Evolutionary conservation across 2,329 filamentous ascomycete species (phyloP), one percentile per base, ranked within the genome.

Genomic region (Camillea tinctor): DNA sequence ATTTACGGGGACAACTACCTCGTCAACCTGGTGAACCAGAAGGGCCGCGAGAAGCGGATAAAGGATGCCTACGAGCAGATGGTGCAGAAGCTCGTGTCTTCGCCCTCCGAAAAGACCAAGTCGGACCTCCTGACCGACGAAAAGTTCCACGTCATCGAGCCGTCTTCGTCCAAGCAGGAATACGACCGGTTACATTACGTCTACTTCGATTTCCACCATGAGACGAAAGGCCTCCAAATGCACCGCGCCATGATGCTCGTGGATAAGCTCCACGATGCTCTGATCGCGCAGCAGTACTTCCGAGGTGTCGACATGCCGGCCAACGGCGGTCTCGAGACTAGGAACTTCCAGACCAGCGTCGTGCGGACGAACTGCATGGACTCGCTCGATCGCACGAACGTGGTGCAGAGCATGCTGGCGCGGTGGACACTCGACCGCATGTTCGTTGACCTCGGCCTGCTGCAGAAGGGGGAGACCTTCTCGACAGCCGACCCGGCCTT

Each of bases 361-460:
- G 93, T 99, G 65, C 89, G 95, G 57, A 97, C 95, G 48, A 99
- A 99, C 75, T 99, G 95, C 79, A 99, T 99, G 95, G 95, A 99
- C 77, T 99, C 96, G 67, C 85, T 99, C 15, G 95, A 99, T 76
- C 90, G 95, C 56, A 99, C 95, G 56, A 99, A 99, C 70, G 93
- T 99, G 6, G 92, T 99, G 3, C 95, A 99, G 77, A 96, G 92
- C 75, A 97, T 98, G 90, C 86, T 99, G 60, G 95, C 91, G 9
- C 89, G 94, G 55, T 93, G 88, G 85, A 91, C 92, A 15, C 81
- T 99, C 49, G 93, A 93, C 63, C 89, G 93, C 65, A 95, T 97
- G 80, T 87, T 99, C 59, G 85, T 88, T 64, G 94, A 98, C 68
- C 79, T 92, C 3, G 93, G 93, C 40, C 79, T 97, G 55, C 84